Percentiles rank a stretch among this genome's conserved stretches.
These are phyloP conservation scores for Pluteus cervinus DNA, from an alignment of 768 basidiomycete genomes.

Conservation along the genomic window DNA sequence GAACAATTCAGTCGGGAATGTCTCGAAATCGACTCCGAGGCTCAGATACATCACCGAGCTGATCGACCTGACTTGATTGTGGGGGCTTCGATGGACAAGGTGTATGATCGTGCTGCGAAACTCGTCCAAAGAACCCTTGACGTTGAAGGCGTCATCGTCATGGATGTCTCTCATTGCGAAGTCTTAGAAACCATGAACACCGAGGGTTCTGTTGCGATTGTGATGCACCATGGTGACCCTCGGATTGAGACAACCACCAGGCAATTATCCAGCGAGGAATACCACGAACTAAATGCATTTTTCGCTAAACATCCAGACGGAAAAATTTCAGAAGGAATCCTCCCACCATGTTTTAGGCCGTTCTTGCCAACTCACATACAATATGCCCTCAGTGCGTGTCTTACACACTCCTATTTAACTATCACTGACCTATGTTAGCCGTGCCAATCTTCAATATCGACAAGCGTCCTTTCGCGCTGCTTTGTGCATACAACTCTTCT, in stretches of 20 bases:
- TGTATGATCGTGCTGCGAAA: conserved; percentile 87
- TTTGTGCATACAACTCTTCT: conserved; percentile 87
- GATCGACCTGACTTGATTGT: conserved; percentile 28
- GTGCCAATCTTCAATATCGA: conserved; percentile 94
- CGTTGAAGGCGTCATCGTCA: conserved; percentile 85
- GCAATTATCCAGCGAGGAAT: conserved; percentile 64
- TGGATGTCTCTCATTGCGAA: conserved; percentile 91
- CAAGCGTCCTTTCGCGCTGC: conserved; percentile 83
- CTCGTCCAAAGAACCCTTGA: conserved; percentile 88
- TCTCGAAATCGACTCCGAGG: conserved; percentile 76
- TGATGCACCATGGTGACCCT: conserved; percentile 64
- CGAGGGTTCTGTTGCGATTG: conserved; percentile 62
- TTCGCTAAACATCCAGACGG: conserved; percentile 80
- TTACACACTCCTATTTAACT: background rate
- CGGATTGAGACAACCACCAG: conserved; percentile 44
- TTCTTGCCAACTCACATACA: conserved; percentile 80
- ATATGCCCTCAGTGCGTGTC: conserved; percentile 74
- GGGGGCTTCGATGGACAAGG: conserved; percentile 68
- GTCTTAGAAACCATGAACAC: conserved; percentile 64
- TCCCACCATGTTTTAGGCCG: conserved; percentile 76
- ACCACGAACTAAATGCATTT: conserved; percentile 68
- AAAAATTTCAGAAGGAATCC: conserved; percentile 79
- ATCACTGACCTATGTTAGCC: conserved; percentile 31
- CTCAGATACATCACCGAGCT: conserved; percentile 30
- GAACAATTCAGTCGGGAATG: conserved; percentile 94